Base-by-base conservation (phyloP, 371 early-diverging fungal species). In the Apophysomyces sp. region DNA sequence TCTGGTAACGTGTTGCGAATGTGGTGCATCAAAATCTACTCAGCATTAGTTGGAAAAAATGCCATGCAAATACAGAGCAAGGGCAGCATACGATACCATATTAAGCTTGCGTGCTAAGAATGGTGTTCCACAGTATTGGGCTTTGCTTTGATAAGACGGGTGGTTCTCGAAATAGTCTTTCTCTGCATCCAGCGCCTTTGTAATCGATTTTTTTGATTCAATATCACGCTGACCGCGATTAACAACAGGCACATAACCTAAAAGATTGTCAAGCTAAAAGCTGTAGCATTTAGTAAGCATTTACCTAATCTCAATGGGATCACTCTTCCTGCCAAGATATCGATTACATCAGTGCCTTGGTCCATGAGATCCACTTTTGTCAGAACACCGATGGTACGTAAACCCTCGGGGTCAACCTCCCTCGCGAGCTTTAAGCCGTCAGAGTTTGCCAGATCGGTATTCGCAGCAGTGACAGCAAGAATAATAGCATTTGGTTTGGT, bases 361-460 rank as follows among this genome's bases (percentile, higher is more conserved):
- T 99, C 99, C 99, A 99, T 99, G 61, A 99, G 80, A 78, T 99
- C 99, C 36, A 99, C 89, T 78, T 99, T 99, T 59, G 99, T 99
- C 69, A 99, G 78, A 24, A 99, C 99, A 71, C 99, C 99, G 60
- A 99, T 92, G 3, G 99, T 99, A 49, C 99, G 87, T 29, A 92
- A 80, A 61, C 98, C 98, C 55, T 99, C 97, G 6, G 99, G 98
- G 71, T 99, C 99, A 4, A 97, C 96, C 69, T 98, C 98, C 34
- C 96, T 86, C 6, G 98, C 99, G 24, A 98, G 69, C 69, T 95
- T 95, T 36, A 99, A 84, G 28, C 99, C 98, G 71, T 99, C 99
- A 11, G 98, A 97, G 80, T 98, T 99, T 64, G 99, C 98, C 67
- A 99, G 83, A 85, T 99, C 99, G 8, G 94, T 92, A 82, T 96